phyloP scores from a whole-genome alignment of 2,329 filamentous ascomycete genomes.

The Exophiala xenobiotica region DNA sequence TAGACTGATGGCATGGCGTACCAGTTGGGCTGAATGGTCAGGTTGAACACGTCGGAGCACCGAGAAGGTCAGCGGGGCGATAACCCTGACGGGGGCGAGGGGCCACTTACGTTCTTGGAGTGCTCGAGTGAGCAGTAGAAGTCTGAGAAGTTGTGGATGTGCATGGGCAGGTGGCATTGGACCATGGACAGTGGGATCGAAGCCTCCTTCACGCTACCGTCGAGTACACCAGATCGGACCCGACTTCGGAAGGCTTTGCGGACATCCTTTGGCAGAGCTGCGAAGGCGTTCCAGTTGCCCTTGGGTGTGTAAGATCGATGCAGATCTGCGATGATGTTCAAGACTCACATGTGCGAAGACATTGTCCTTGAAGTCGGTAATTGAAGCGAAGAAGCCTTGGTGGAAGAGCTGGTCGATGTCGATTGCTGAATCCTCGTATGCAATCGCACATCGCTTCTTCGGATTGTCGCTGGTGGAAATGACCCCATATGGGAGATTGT shows the following conservation, averaged over 20 bases:
- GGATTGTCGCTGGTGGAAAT: conserved; percentile 10
- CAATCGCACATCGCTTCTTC: conserved; percentile 8
- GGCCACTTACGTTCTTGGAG: conserved; percentile 6
- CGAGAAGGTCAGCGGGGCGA: neutral
- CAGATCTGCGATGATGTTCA: neutral
- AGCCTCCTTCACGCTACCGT: neutral
- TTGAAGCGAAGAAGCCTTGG: neutral
- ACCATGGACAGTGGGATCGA: conserved; percentile 3
- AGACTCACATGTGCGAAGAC: neutral
- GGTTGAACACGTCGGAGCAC: conserved; percentile 12
- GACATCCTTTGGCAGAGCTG: conserved; percentile 6
- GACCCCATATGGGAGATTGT: conserved; percentile 19
- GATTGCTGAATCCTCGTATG: conserved; percentile 17
- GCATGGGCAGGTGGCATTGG: conserved; percentile 18
- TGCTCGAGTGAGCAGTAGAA: conserved; percentile 22
- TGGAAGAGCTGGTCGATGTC: conserved; percentile 1
- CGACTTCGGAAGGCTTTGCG: neutral
- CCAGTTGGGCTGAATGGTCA: conserved; percentile 6
- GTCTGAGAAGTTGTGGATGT: conserved; percentile 17
- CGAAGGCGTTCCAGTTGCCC: conserved; percentile 16
- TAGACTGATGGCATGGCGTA: conserved; percentile 16
- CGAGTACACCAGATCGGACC: neutral
- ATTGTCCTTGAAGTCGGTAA: conserved; percentile 1
- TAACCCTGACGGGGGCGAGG: neutral
- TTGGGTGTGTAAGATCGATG: neutral